These are phyloP conservation scores for Lepraria neglecta DNA, from an alignment of 495 filamentous ascomycete genomes.

Conservation along the genomic window DNA sequence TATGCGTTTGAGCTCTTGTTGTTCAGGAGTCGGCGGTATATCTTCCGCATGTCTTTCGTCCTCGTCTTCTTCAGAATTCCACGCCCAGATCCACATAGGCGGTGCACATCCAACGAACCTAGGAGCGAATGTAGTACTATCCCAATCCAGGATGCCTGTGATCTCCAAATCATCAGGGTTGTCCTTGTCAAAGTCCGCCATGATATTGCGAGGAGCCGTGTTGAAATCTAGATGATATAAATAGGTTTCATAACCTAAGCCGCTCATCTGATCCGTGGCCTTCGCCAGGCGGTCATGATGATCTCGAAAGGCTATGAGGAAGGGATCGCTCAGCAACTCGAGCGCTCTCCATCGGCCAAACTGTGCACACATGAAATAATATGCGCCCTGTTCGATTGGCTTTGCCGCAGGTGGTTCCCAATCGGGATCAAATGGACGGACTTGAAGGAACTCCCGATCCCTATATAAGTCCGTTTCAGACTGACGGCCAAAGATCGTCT, in stretches of 20 bases:
- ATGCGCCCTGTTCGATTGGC: background rate
- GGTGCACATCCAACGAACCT: constrained; percentile 30
- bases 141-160: constrained; percentile 53
- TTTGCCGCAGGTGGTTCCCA: background rate
- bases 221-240: too few species aligned
- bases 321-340: background rate
- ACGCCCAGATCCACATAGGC: constrained; percentile 34
- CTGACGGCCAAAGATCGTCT: too few species aligned
- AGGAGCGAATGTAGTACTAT: constrained; percentile 23
- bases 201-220: constrained; percentile 44
- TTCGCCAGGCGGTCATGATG: background rate
- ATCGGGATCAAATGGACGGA: background rate
- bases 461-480: too few species aligned
- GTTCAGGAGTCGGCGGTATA: constrained; percentile 23
- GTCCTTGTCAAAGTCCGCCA: too few species aligned
- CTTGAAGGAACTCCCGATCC: too few species aligned
- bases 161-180: constrained; percentile 33
- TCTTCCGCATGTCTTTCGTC: constrained; percentile 27
- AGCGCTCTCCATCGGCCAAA: constrained; percentile 4
- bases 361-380: background rate
- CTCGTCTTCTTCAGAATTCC: constrained; percentile 19
- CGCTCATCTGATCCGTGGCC: too few species aligned
- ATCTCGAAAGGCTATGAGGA: background rate
- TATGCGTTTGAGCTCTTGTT: constrained; percentile 24
- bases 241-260: too few species aligned